Base-by-base conservation (phyloP, 176 grass and related monocot species). In the Oryza meyeriana region DNA sequence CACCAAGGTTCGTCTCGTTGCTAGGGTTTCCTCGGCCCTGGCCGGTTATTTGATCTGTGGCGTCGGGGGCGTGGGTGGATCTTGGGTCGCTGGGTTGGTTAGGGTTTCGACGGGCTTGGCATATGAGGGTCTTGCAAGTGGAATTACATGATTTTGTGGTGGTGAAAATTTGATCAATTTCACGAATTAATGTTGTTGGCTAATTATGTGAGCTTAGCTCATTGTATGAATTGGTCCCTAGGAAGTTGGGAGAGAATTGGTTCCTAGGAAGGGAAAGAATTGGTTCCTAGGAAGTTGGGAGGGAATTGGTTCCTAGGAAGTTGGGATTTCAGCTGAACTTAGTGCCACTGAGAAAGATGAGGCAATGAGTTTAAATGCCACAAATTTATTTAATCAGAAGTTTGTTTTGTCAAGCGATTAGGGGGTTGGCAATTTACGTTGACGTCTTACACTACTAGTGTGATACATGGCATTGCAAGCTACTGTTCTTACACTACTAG, bases 1-100 rank as follows among this genome's bases (percentile, higher is more conserved):
- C 41, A 99, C 96, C 33, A 99, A 92, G 96, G 96, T 94, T 39
- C n/a, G 66, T 66, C 9, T 39, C 29, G 66, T 59, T 18, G 24
- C 78, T 63, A 61, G 22, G 73, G 22, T 61, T 66, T 67, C 17
- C 9, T 36, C 17, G 36, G 68, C 26, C 61, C 1, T 2, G 35
- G 17, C 17, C 36, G 16, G 14, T 66, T 78, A 10, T 25, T 48
- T 78, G 74, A 78, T 72, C 59, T 32, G 74, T 68, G 32, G 55
- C 33, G 64, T 28, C 24, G 38, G 36, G 28, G 0, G 69, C 47
- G 34, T 4, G 27, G 66, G 8, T 83, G 61, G 67, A 86, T 90
- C 79, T 86, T 33, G 24, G 28, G 78, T 31, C 78, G 35, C 29
- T 39, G 39, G 71, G 28, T 22, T 66, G 14, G 1, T 27, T 77